Conservation (phyloP, 257 asterid genomes). For the Paraleonurus japonicus region DNA sequence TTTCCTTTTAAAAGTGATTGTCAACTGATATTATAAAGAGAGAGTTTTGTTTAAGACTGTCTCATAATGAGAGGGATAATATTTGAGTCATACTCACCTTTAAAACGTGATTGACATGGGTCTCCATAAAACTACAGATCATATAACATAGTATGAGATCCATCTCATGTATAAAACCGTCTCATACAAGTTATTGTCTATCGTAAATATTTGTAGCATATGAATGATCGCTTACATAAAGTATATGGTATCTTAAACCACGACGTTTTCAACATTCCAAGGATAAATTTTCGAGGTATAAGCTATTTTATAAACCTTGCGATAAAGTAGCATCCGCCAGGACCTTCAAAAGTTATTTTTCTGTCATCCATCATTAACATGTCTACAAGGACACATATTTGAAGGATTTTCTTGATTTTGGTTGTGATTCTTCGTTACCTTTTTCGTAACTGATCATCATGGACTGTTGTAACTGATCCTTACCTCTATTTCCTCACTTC, state of each 20-base stretch:
- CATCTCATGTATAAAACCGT: too few relatives aligned
- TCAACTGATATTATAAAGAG: too few relatives aligned
- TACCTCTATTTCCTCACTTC: neutral
- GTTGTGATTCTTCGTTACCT: neutral
- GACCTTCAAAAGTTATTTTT: neutral
- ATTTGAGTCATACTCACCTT: too few relatives aligned
- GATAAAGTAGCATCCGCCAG: neutral
- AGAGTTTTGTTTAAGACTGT: too few relatives aligned
- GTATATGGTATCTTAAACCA: neutral
- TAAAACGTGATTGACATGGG: too few relatives aligned
- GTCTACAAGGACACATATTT: neutral
- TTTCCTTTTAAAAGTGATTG: neutral
- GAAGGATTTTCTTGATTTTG: neutral
- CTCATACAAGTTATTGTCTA: too few relatives aligned
- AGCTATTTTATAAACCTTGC: neutral
- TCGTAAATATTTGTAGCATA: neutral
- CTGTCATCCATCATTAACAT: neutral
- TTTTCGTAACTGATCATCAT: neutral
- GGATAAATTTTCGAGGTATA: too few relatives aligned
- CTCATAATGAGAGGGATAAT: too few relatives aligned
- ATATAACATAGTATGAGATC: too few relatives aligned
- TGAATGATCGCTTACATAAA: neutral
- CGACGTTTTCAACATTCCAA: too few relatives aligned
- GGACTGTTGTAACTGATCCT: neutral
- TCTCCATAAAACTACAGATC: too few relatives aligned